Conservation (phyloP, 805 yeast species). For the Torulaspora quercuum region DNA sequence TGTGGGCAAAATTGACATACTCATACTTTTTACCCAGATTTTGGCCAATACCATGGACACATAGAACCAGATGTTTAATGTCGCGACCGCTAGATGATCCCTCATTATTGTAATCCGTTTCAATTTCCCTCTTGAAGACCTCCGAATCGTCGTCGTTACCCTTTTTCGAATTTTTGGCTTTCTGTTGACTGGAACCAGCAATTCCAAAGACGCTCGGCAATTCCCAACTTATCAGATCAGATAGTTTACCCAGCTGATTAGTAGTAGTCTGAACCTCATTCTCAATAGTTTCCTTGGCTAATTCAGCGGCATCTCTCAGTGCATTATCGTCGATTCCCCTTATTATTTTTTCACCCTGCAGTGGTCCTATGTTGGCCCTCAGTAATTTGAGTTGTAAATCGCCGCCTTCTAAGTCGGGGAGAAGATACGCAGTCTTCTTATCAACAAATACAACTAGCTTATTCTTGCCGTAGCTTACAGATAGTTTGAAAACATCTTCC, state of each 20-base stretch:
- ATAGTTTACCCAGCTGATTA: conserved; percentile 20
- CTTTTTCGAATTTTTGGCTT: conserved; percentile 5
- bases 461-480: conserved; percentile 12
- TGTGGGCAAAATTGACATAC: conserved; percentile 82
- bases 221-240: conserved; percentile 26
- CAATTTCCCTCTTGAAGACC: conserved; percentile 45
- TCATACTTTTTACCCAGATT: conserved; percentile 73
- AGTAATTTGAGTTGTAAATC: conserved; percentile 39
- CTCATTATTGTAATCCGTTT: conserved; percentile 50
- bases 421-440: conserved; percentile 44
- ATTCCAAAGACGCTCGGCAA: conserved; percentile 16
- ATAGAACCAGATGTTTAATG: conserved; percentile 63
- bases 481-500: conserved; percentile 16
- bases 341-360: conserved; percentile 47
- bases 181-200: neutral
- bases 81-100: conserved; percentile 37
- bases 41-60: conserved; percentile 96
- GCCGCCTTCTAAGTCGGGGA: conserved; percentile 45
- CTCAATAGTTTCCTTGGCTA: conserved; percentile 35
- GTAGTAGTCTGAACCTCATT: conserved; percentile 24
- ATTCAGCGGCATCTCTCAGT: conserved; percentile 12
- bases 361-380: conserved; percentile 35
- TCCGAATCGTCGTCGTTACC: conserved; percentile 25
- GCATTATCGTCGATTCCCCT: conserved; percentile 29
- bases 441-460: conserved; percentile 39